phyloP scores from a whole-genome alignment of 805 yeast species.

The Candida ponderosae region DNA sequence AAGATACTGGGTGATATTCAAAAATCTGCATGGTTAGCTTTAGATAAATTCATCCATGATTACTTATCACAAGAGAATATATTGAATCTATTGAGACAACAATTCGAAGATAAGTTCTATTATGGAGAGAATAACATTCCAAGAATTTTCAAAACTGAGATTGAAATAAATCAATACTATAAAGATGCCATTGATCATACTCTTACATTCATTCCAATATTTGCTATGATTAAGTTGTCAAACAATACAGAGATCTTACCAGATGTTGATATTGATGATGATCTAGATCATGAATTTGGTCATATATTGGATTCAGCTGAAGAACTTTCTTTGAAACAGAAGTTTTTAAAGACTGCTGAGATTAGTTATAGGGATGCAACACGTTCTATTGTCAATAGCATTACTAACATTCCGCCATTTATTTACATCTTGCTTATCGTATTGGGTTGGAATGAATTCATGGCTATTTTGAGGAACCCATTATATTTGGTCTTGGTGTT shows the following conservation, averaged over 20 bases:
- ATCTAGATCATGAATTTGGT: slow-evolving; percentile 38
- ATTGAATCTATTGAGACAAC: slow-evolving; percentile 58
- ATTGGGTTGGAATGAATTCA: slow-evolving; percentile 93
- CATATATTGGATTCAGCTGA: slow-evolving; percentile 51
- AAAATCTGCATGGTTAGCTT: slow-evolving; percentile 55
- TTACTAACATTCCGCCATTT: slow-evolving; percentile 77
- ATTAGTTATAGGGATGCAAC: slow-evolving; percentile 81
- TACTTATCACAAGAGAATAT: slow-evolving; percentile 60
- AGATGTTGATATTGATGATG: slow-evolving; percentile 36
- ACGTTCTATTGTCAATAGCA: slow-evolving; percentile 71
- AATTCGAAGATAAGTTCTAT: slow-evolving; percentile 76
- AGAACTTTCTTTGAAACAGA: slow-evolving; percentile 45
- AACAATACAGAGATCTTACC: slow-evolving; percentile 55
- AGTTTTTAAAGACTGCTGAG: slow-evolving; percentile 70
- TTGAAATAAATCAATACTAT: slow-evolving; percentile 64
- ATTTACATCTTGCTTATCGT: slow-evolving; percentile 65
- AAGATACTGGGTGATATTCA: slow-evolving; percentile 36
- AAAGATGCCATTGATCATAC: slow-evolving; percentile 53
- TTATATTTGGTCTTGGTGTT: slow-evolving; percentile 60
- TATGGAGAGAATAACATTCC: slow-evolving; percentile 83
- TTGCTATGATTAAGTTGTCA: slow-evolving; percentile 46
- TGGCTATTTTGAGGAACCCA: slow-evolving; percentile 83
- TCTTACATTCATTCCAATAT: slow-evolving; percentile 45
- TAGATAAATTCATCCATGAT: slow-evolving; percentile 52
- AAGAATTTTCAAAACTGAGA: slow-evolving; percentile 64